These are phyloP conservation scores for Pyrenophora graminea DNA, from an alignment of 2,329 filamentous ascomycete genomes.

Conservation along the genomic window DNA sequence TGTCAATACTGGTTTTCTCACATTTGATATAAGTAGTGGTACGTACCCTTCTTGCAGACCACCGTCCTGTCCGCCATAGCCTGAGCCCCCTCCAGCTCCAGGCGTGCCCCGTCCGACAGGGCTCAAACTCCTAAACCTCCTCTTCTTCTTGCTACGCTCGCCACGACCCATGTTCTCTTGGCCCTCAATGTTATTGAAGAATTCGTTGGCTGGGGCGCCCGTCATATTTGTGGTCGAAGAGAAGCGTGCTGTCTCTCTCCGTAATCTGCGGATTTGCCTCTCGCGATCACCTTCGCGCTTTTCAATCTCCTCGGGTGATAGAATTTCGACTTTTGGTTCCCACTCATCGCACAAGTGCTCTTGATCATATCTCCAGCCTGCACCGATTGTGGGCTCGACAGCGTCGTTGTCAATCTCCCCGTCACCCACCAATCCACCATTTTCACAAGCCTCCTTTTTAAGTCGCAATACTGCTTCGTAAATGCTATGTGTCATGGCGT, in stretches of 20 bases:
- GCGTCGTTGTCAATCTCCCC: conserved; percentile 88
- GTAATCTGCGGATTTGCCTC: conserved; percentile 80
- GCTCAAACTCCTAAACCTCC: conserved; percentile 85
- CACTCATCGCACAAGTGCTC: conserved; percentile 72
- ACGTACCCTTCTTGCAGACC: conserved; percentile 54
- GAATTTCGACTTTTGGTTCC: conserved; percentile 58
- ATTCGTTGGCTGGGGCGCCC: conserved; percentile 67
- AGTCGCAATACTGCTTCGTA: conserved; percentile 90
- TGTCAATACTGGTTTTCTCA: conserved; percentile 17
- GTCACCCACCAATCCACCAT: conserved; percentile 76
- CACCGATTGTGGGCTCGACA: conserved; percentile 72
- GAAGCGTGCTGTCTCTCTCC: conserved; percentile 90
- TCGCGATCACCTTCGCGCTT: conserved; percentile 94
- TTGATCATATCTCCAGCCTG: conserved; percentile 94
- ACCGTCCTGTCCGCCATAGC: conserved; percentile 70
- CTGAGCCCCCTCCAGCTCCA: conserved; percentile 61
- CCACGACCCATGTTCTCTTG: conserved; percentile 86
- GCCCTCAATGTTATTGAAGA: conserved; percentile 60
- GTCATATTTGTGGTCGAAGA: conserved; percentile 83
- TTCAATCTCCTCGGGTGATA: conserved; percentile 96
- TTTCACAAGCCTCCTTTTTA: conserved; percentile 96
- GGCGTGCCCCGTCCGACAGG: conserved; percentile 83
- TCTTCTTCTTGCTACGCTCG: conserved; percentile 93
- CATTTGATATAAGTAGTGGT: conserved; percentile 1
- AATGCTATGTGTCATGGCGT: conserved; percentile 92